Percentiles rank a stretch among this genome's conserved stretches.
Evolutionary conservation across 202 grass and related monocot species (phyloP).

Genomic region (Alloteropsis angusta): DNA sequence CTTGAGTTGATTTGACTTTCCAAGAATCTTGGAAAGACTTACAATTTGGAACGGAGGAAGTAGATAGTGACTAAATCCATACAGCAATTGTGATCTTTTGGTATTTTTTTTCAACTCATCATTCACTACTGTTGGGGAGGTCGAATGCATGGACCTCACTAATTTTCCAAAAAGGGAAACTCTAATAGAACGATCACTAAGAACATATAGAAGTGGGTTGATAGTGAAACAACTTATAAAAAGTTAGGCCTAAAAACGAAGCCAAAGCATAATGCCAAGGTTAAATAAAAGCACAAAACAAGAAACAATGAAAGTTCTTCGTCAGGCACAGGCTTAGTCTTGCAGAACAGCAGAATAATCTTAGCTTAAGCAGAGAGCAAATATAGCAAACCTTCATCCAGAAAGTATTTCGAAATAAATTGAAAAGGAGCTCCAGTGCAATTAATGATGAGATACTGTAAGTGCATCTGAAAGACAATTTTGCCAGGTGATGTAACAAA

Average conservation of each 20-base stretch:
- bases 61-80: neutral
- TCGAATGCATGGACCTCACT: neutral
- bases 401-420: slow-evolving; percentile 85
- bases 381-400: slow-evolving; percentile 70
- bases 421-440: slow-evolving; percentile 58
- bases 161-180: neutral
- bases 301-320: neutral
- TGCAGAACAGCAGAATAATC: neutral
- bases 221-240: neutral
- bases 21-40: no score
- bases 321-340: neutral
- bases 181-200: neutral
- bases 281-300: neutral
- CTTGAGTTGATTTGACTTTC: no score
- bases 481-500: slow-evolving; percentile 55
- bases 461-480: slow-evolving; percentile 57
- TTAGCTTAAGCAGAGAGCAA: slow-evolving; percentile 19
- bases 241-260: neutral
- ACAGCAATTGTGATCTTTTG: neutral
- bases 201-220: neutral
- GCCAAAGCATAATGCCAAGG: neutral
- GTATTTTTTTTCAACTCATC: neutral
- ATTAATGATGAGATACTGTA: slow-evolving; percentile 64
- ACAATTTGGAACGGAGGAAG: no score
- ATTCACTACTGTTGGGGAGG: neutral